Base-by-base conservation (phyloP, 2,329 filamentous ascomycete species). In the Xylariomycetidae sp. region DNA sequence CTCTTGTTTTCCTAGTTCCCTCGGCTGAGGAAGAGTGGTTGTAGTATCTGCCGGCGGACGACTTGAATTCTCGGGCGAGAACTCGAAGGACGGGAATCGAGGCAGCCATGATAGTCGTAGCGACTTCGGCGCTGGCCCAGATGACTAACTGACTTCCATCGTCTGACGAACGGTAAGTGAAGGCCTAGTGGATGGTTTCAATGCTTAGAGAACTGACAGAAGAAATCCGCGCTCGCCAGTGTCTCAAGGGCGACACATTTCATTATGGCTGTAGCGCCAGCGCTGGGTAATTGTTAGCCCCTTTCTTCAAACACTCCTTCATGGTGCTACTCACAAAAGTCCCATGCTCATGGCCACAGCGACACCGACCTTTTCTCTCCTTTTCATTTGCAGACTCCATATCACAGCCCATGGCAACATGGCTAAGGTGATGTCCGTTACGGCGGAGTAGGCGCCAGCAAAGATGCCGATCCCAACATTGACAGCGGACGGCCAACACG, bases 301-400 rank as follows among this genome's bases (percentile, higher is more conserved):
- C 5, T 32, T 30, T 15, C 4, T 26, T 33, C 15, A 15, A 36
- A n/a, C n/a, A n/a, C n/a, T n/a, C n/a, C 8, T 23, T 11, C 20
- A n/a, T 13, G 12, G 13, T 14, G n/a, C 20, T 8, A 44, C 57
- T 44, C 45, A 63, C 61, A 67, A 61, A 3, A 67, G 36, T 2
- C 64, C 64, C 48, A 66, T 59, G 41, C 60, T 63, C 64, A 67
- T 66, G 7, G 64, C 63, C 1, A 63, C 40, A 8, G 57, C 43
- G 1, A 63, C 61, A 4, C 64, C 62, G 11, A 63, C 37, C 34
- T 65, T 65, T 30, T 67, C 64, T 38, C 56, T 61, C 17, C 44
- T 47, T 34, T 52, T 60, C 57, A 67, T 64, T 6, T 53, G 54
- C 12, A 63, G 44, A 1, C 48, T 50, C 61, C 58, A 62, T 26